Evolutionary conservation across 2,329 filamentous ascomycete species (phyloP).

Genomic region (Podosphaera xanthii): DNA sequence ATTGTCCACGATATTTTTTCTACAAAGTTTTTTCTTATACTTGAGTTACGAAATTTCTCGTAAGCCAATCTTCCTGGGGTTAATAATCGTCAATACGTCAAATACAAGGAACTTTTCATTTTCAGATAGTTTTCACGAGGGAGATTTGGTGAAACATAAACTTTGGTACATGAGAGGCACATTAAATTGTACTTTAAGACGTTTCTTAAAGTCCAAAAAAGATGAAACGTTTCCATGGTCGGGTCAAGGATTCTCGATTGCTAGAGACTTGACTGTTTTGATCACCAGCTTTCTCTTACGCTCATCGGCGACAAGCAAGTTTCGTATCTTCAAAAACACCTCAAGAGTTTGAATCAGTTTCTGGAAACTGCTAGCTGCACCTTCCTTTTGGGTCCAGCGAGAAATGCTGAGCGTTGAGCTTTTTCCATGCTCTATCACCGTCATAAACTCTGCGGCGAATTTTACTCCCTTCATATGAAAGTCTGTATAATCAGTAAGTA

Average conservation of each 20-base stretch:
- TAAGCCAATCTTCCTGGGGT: too few species aligned
- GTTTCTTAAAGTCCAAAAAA: too few species aligned
- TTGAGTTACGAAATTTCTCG: too few species aligned
- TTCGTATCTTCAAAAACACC: slow-evolving; percentile 39
- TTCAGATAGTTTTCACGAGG: too few species aligned
- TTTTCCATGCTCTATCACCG: slow-evolving; percentile 65
- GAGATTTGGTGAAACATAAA: too few species aligned
- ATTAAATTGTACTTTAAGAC: too few species aligned
- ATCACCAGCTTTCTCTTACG: slow-evolving; percentile 51
- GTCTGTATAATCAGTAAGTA: slow-evolving; percentile 24
- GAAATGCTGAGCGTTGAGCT: slow-evolving; percentile 56
- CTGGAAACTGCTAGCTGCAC: slow-evolving; percentile 77
- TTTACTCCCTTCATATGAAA: slow-evolving; percentile 69
- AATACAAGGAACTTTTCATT: too few species aligned
- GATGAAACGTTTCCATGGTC: too few species aligned
- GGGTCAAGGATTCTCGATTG: neutral
- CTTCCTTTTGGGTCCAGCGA: slow-evolving; percentile 71
- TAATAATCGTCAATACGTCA: too few species aligned
- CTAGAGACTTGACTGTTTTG: slow-evolving; percentile 27
- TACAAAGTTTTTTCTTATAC: too few species aligned
- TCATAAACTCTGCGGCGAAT: slow-evolving; percentile 72
- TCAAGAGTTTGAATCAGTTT: slow-evolving; percentile 59
- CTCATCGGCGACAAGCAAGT: slow-evolving; percentile 45
- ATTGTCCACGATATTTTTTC: too few species aligned
- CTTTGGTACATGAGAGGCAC: too few species aligned